phyloP scores from a whole-genome alignment of 2,329 filamentous ascomycete species.

The Pochonia chlamydosporia region DNA sequence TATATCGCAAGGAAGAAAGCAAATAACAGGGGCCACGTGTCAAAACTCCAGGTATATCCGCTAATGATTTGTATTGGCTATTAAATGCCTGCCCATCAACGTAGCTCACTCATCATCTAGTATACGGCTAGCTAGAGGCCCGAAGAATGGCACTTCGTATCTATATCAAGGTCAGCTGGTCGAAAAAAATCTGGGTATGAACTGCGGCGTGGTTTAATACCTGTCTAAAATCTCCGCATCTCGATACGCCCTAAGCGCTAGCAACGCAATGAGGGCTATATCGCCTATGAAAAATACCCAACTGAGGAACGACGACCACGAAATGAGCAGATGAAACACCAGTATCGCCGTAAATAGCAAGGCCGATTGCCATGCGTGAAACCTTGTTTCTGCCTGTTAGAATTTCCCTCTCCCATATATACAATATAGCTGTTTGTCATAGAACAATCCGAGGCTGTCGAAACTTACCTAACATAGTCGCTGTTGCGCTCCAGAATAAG shows the following conservation, averaged over 20 bases:
- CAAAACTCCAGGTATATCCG: no score
- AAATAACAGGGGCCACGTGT: no score
- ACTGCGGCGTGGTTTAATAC: conserved; percentile 29
- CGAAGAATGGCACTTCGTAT: conserved; percentile 84
- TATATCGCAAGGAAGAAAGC: no score
- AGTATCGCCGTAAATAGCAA: conserved; percentile 72
- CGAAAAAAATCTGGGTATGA: not conserved
- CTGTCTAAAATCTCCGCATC: conserved; percentile 67
- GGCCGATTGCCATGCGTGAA: conserved; percentile 93
- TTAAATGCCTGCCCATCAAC: not conserved
- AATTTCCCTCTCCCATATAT: not conserved
- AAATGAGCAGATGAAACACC: conserved; percentile 77
- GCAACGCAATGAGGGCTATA: conserved; percentile 66
- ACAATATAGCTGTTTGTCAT: not conserved
- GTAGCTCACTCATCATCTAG: conserved; percentile 68
- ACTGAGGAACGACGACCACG: conserved; percentile 76
- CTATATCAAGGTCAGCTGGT: conserved; percentile 30
- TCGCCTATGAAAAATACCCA: conserved; percentile 79
- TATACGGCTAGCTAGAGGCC: conserved; percentile 77
- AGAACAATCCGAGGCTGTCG: not conserved
- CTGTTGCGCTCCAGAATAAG: conserved; percentile 88
- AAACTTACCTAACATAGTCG: conserved; percentile 80
- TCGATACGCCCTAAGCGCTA: conserved; percentile 74
- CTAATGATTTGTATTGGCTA: not conserved
- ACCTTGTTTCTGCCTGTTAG: conserved; percentile 45